phyloP scores from a whole-genome alignment of 495 filamentous ascomycete species.

The Hyaloscypha hepaticicola region DNA sequence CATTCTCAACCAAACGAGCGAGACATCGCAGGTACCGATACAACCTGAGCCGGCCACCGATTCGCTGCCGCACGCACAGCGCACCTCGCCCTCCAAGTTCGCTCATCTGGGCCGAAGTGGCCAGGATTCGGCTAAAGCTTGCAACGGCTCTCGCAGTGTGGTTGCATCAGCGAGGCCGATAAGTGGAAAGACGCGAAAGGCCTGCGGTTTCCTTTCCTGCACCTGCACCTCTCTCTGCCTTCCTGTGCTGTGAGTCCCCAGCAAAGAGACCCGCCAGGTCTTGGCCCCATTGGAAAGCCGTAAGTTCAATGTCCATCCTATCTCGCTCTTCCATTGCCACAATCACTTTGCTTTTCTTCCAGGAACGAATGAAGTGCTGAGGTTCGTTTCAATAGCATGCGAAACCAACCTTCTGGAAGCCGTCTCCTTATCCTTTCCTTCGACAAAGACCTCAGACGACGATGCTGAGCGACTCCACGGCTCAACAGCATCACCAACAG shows the following conservation, averaged over 20 bases:
- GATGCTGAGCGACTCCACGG: slow-evolving; percentile 29
- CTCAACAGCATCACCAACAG: slow-evolving; percentile 19
- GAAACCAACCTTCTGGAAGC: slow-evolving; percentile 11
- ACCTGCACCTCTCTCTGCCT: slow-evolving; percentile 19
- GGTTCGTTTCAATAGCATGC: slow-evolving; percentile 19
- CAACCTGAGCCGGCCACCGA: not conserved
- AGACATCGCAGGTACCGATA: not conserved
- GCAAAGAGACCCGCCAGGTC: slow-evolving; percentile 15
- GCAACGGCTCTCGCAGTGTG: slow-evolving; percentile 20
- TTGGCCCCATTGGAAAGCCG: slow-evolving; percentile 28
- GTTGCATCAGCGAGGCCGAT: slow-evolving; percentile 26
- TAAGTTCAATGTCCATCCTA: slow-evolving; percentile 23
- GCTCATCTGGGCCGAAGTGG: slow-evolving; percentile 2
- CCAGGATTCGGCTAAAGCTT: slow-evolving; percentile 25
- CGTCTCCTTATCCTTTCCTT: not conserved
- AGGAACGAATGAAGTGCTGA: slow-evolving; percentile 17
- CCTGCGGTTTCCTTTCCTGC: slow-evolving; percentile 19
- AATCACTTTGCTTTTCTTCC: slow-evolving; percentile 12
- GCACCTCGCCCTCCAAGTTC: not conserved
- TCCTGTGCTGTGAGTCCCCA: slow-evolving; percentile 20
- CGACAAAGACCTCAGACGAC: slow-evolving; percentile 7
- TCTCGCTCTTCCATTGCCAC: slow-evolving; percentile 19
- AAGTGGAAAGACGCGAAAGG: slow-evolving; percentile 15
- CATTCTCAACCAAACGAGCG: not conserved
- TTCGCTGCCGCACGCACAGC: not conserved